A percentile compares a stretch with the other conserved stretches of the same genome.
Conservation (phyloP, 176 grass and related monocot genomes). For the Oropetium thomaeum region DNA sequence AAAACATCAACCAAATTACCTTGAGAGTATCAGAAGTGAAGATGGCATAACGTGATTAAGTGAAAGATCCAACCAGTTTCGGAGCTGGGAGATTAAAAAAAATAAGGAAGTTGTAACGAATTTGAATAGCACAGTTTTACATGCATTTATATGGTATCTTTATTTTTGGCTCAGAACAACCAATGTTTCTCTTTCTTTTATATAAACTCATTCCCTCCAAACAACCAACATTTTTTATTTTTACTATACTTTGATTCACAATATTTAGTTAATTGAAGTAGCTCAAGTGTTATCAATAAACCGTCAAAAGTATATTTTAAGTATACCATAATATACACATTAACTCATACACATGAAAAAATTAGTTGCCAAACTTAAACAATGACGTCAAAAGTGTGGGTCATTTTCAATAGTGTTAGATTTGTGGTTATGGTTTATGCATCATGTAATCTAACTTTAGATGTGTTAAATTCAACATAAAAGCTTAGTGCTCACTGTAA, state of each 20-base stretch:
- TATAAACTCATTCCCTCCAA: background rate
- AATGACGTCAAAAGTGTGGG: background rate
- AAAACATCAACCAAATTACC: slow-evolving; percentile 40
- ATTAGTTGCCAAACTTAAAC: background rate
- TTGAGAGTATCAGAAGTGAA: slow-evolving; percentile 97
- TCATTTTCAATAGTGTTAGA: background rate
- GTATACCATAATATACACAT: background rate
- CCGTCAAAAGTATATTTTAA: background rate
- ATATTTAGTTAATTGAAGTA: background rate
- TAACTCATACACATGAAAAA: background rate
- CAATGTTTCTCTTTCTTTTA: no score
- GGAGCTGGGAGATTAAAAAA: slow-evolving; percentile 65
- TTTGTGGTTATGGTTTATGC: background rate
- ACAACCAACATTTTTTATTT: background rate
- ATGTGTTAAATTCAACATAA: slow-evolving; percentile 7
- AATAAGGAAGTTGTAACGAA: slow-evolving; percentile 25
- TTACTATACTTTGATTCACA: background rate
- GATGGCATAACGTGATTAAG: slow-evolving; percentile 94
- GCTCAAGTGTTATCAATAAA: background rate
- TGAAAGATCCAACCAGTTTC: slow-evolving; percentile 93
- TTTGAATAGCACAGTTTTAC: slow-evolving; percentile 14
- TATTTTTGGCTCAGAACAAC: no score
- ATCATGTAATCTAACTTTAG: background rate
- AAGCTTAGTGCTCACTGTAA: slow-evolving; percentile 18
- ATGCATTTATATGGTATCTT: slow-evolving; percentile 12